A percentile compares a stretch with the other conserved stretches of the same genome.
Evolutionary conservation across 2,329 filamentous ascomycete genomes (phyloP).

Genomic region (Pseudocercospora cruenta): DNA sequence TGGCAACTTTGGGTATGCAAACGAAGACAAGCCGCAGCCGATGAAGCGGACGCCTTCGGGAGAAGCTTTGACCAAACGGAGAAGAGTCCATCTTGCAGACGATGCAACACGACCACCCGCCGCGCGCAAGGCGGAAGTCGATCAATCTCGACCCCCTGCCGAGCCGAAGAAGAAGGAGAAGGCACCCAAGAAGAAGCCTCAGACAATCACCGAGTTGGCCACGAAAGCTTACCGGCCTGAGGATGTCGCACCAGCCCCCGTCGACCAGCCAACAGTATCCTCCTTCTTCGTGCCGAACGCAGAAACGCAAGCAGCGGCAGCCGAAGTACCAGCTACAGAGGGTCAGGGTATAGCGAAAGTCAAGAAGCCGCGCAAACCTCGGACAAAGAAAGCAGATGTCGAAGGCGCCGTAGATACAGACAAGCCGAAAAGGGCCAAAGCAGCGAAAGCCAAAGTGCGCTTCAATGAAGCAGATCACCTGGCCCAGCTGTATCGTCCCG

Average conservation of each 20-base stretch:
- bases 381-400: conserved; percentile 23
- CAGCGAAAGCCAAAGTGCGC: conserved; percentile 38
- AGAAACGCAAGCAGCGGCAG: conserved; percentile 8
- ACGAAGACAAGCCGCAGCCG: background rate
- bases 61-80: conserved; percentile 24
- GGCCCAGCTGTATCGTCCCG: conserved; percentile 64
- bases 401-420: conserved; percentile 9
- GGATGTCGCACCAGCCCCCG: conserved; percentile 22
- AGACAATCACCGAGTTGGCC: conserved; percentile 77
- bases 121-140: background rate
- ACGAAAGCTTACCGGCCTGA: conserved; percentile 67
- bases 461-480: conserved; percentile 26
- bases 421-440: conserved; percentile 40
- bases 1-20: conserved; percentile 22
- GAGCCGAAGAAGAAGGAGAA: conserved; percentile 40
- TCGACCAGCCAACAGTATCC: conserved; percentile 42
- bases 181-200: conserved; percentile 67
- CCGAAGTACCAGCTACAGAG: conserved; percentile 1
- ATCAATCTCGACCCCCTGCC: background rate
- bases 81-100: conserved; percentile 22
- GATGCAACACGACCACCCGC: conserved; percentile 15
- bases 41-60: conserved; percentile 13
- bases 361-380: conserved; percentile 35
- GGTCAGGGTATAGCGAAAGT: conserved; percentile 10
- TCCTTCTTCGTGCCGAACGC: conserved; percentile 48